Base-by-base conservation (phyloP, 257 asterid genomes). In the Handroanthus guayacan region DNA sequence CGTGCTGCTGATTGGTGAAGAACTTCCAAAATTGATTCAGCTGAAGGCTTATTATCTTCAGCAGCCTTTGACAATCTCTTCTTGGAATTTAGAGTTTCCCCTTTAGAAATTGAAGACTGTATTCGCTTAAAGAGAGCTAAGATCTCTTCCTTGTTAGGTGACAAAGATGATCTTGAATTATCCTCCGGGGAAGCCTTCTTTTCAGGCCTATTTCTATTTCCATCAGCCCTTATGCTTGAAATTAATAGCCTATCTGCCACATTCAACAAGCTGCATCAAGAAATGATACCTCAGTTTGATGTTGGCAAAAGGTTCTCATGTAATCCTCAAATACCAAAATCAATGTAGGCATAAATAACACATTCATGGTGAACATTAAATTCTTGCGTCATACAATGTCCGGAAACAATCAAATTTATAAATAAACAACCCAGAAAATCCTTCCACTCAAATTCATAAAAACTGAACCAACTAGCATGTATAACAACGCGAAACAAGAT, bases 201-300 rank as follows among this genome's bases (percentile, higher is more conserved):
- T 36, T 68, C 72, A 64, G 54, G 69, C 61, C 72, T 78, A 1
- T 80, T 69, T 77, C 78, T 75, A 72, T 64, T 77, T 51, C 90
- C 90, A 72, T 83, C 86, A 55, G 88, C 86, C 73, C 85, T 76
- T 72, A 74, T 47, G 80, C 84, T 77, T 50, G 62, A 76, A 68
- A 78, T 75, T 5, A 71, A 66, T 54, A 80, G 55, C 45, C 84
- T 83, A 78, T 79, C 97, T 92, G 97, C 90, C 95, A 92, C 86
- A 92, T 90, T 90, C 81, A 92, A 92, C 89, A 89, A 86, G 96
- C 96, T 92, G 96, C 96, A 90, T 88, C 93, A 90, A 87, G 79
- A 88, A 80, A 84, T 83, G 72, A 75, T 90, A 75, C 90, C 88
- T 89, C 91, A 87, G 92, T 83, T 75, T 66, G 72, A 75, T 75